Percentiles rank a stretch among this genome's conserved stretches.
phyloP scores from a whole-genome alignment of 345 rosid species.

The Citrus maxima region DNA sequence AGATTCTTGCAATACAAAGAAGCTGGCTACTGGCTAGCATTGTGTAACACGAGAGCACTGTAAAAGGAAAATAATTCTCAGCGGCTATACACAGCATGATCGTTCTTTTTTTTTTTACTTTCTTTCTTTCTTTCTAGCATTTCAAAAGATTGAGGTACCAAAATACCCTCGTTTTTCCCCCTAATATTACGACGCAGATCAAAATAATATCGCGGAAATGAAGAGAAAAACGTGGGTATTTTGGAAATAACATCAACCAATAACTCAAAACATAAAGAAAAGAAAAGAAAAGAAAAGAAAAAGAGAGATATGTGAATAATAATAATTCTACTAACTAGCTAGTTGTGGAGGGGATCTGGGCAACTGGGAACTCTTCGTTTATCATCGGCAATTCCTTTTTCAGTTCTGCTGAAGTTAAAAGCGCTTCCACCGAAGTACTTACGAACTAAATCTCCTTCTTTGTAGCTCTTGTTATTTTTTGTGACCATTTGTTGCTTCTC shows the following conservation, averaged over 20 bases:
- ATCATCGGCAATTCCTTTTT: conserved; percentile 44
- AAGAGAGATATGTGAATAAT: conserved; percentile 1
- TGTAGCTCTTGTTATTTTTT: neutral
- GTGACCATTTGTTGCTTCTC: neutral
- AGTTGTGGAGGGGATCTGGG: conserved; percentile 95
- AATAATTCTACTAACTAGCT: conserved; percentile 25
- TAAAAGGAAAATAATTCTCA: conserved; percentile 11
- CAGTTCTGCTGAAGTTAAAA: conserved; percentile 27
- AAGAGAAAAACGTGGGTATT: conserved; percentile 58
- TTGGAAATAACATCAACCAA: conserved; percentile 31
- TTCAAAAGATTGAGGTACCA: conserved; percentile 19
- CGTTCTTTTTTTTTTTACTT: neutral
- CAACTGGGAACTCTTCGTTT: conserved; percentile 83
- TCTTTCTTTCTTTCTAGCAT: neutral
- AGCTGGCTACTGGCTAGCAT: too few species aligned
- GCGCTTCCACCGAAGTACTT: conserved; percentile 39
- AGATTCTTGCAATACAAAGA: neutral
- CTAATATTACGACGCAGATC: conserved; percentile 12
- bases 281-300: neutral
- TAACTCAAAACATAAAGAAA: neutral
- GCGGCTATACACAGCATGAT: conserved; percentile 20
- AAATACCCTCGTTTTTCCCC: conserved; percentile 61
- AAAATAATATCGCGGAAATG: conserved; percentile 16
- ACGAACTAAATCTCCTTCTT: conserved; percentile 27
- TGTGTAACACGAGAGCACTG: neutral